Conservation (phyloP, 768 basidiomycete genomes). For the Psilocybe cyanescens region DNA sequence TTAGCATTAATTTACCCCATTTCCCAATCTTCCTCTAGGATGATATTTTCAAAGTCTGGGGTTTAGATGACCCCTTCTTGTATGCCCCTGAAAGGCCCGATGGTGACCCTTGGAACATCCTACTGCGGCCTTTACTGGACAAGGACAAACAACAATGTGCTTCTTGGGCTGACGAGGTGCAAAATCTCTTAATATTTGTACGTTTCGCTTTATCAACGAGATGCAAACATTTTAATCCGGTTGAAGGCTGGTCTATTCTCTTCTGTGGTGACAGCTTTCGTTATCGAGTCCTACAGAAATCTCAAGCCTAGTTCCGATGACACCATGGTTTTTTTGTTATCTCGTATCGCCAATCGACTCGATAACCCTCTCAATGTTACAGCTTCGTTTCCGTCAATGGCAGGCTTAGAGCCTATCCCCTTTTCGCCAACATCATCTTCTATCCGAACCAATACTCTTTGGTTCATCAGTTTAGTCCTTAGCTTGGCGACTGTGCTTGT, state of each 20-base stretch:
- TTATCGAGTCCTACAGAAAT: conserved; percentile 24
- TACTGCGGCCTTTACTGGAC: conserved; percentile 11
- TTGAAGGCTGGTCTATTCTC: conserved; percentile 28
- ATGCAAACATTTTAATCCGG: not conserved
- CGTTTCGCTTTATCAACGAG: not conserved
- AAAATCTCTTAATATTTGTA: conserved; percentile 29
- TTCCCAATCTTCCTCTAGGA: no score
- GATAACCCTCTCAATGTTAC: not conserved
- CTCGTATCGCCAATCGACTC: conserved; percentile 9
- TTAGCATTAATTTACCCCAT: no score
- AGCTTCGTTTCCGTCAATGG: no score
- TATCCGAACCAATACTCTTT: conserved; percentile 18
- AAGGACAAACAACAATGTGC: conserved; percentile 15
- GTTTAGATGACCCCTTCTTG: conserved; percentile 7
- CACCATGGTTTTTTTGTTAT: conserved; percentile 3
- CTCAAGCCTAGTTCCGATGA: conserved; percentile 20
- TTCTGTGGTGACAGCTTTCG: conserved; percentile 25
- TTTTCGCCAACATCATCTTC: conserved; percentile 5
- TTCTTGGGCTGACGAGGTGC: conserved; percentile 27
- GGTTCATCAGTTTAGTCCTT: conserved; percentile 21
- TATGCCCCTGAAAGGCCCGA: conserved; percentile 5
- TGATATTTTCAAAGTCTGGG: not conserved
- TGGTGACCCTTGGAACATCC: conserved; percentile 13
- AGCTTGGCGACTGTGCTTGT: conserved; percentile 18
- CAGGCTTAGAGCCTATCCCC: not conserved